Base-by-base conservation (phyloP, 768 basidiomycete genomes). In the Russula virescens region DNA sequence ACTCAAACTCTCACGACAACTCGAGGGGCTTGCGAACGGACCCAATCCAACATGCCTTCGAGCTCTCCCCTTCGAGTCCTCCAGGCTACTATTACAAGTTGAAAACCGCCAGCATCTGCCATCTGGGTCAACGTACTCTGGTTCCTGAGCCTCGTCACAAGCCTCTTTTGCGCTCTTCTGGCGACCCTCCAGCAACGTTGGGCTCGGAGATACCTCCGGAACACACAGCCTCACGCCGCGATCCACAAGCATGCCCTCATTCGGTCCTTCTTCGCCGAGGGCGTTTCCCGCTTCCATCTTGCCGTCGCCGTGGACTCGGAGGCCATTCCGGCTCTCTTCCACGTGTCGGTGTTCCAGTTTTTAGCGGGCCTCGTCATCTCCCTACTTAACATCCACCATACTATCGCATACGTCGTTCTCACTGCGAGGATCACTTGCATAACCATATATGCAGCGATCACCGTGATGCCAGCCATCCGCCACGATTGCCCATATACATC, bases 1-100 rank as follows among this genome's bases (percentile, higher is more conserved):
- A 19, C 57, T 7, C 63, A 66, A 40, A 66, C n/a, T 66, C 52
- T 66, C 63, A 14, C 40, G 23, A 2, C 65, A 66, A 31, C 52
- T 66, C 9, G 26, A 48, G 3, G 34, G 54, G 18, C 26, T 43
- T 28, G 28, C 51, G 5, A 64, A 62, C 45, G 55, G 38, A 18
- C 52, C 10, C 51, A 23, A 18, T 5, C 38, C 13, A 38, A 38
- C 38, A 38, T 11, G 5, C 10, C 8, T 38, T 11, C 38, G 38
- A 38, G 38, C 13, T 6, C 38, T 38, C 13, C 38, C 13, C 38
- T 35, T 5, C 34, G n/a, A n/a, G n/a, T n/a, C n/a, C n/a, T 14
- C 38, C 38, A 38, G 13, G 5, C 38, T 31, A 31, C 31, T 8
- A 31, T 31, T 31, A 31, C 31, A 19, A 19, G 19, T 18, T 43